Evolutionary conservation across 495 filamentous ascomycete species (phyloP), one percentile per base, ranked within the genome.

Genomic region (Xylaria telfairii): DNA sequence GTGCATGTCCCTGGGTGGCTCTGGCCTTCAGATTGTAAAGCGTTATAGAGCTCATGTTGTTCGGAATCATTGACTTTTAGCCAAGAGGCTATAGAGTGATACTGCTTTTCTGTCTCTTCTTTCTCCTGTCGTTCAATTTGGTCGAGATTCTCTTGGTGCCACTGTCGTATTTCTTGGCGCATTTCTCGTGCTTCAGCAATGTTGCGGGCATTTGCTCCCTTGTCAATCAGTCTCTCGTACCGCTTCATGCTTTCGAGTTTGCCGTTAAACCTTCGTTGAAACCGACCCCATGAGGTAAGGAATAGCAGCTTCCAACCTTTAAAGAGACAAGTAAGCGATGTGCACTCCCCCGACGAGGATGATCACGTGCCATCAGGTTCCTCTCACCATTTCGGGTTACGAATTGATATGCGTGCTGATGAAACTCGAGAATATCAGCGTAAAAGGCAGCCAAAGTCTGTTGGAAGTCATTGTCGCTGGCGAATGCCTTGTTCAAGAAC

Each of bases 381-480:
- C 8, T 12, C 51, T 56, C 3, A 56, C 51, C 51, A 19, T 56
- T 56, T 56, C 51, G 51, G 15, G 51, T 56, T 56, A 17, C 32
- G 9, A 17, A 17, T 17, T 32, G 17, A 12, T 56, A 56, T 28
- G 51, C 51, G 26, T 56, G 26, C 51, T 56, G 51, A 56, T 56
- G 51, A 32, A 56, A 56, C 2, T 56, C 24, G 15, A 56, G 51
- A 4, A 59, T 59, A 37, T 59, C 54, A 21, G 54, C 28, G 13
- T 59, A 59, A 37, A 59, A 59, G 2, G 17, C 54, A 3, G 54
- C 54, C 17, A 59, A 37, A 17, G 54, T 59, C 30, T 59, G 54
- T 59, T 59, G 54, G 30, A 59, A 59, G 19, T 59, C 54, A 4
- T 34, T 59, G 13, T 59, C 28, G 30, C 19, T 59, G 6, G 54